Evolutionary conservation across 768 basidiomycete species (phyloP), one percentile per base, ranked within the genome.

Genomic region (Tulasnella sp.): DNA sequence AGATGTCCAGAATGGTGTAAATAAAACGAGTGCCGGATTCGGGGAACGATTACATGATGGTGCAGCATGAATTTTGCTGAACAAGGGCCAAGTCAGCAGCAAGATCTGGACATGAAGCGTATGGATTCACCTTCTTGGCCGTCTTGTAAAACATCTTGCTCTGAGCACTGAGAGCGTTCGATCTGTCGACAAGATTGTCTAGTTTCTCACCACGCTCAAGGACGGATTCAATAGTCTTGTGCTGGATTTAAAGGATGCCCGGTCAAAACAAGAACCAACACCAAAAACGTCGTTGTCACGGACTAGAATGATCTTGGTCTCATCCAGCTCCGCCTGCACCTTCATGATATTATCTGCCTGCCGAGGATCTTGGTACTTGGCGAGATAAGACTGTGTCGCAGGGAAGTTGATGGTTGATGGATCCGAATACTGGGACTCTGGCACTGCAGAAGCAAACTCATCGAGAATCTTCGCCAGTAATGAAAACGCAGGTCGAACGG

Each of bases 71-170:
- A 71, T 96, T 96, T 88, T 94, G 90, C 88, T 92, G 67, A 29
- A 61, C 43, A 37, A 25, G 39, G 6, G 35, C 19, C 51, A 53
- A 41, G n/a, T 45, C 42, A 49, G 35, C 2, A 19, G 49, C 32
- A 19, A 46, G 17, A 11, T 27, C 15, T 14, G 32, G 34, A 0
- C 29, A 34, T 23, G 1, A 31, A 9, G 8, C 8, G n/a, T 21
- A 11, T 27, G 25, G 8, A 17, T 77, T 50, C 55, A 91, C 93
- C 85, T 93, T 94, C 85, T 97, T 98, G 2, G 94, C 91, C 6
- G 93, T 96, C 84, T 97, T 96, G 75, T 97, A 98, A 69, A 99
- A 99, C 84, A 89, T 86, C 81, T 97, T 97, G 72, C 82, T 89
- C 72, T 92, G 89, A 14, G 80, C 73, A 36, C 90, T 89, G 55